Conservation (phyloP, 1,284 basidiomycete species). For the Ceratobasidium sp. region DNA sequence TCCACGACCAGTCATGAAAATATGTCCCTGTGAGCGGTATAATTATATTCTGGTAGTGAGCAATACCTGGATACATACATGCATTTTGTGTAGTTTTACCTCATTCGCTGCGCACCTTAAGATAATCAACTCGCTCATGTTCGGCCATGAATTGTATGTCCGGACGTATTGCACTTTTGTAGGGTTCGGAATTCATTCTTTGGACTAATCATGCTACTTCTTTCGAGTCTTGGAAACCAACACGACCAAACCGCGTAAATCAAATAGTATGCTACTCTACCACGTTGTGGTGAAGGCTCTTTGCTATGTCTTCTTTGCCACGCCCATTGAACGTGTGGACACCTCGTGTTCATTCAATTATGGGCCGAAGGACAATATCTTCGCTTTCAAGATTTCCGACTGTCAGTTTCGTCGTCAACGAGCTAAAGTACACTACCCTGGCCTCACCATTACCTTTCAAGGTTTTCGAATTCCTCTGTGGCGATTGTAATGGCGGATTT, state of each 20-base stretch:
- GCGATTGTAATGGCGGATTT: slow-evolving; percentile 33
- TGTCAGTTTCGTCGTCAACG: not conserved
- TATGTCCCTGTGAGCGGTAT: too few species aligned
- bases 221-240: not conserved
- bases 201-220: too few species aligned
- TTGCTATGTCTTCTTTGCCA: not conserved
- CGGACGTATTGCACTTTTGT: too few species aligned
- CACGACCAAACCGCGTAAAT: not conserved
- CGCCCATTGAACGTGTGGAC: not conserved
- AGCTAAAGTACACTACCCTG: too few species aligned
- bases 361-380: not conserved
- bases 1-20: too few species aligned
- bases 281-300: slow-evolving; percentile 1
- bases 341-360: slow-evolving; percentile 1
- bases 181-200: too few species aligned
- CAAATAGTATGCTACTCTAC: not conserved
- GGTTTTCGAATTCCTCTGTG: not conserved
- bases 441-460: not conserved
- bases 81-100: too few species aligned
- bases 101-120: too few species aligned
- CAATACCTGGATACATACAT: too few species aligned
- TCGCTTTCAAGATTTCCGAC: not conserved
- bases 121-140: too few species aligned
- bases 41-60: too few species aligned
- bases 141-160: too few species aligned